Percentiles rank a stretch among this genome's conserved stretches.
Conservation (phyloP, 371 early-diverging fungal species). For the Mortierella sp. region DNA sequence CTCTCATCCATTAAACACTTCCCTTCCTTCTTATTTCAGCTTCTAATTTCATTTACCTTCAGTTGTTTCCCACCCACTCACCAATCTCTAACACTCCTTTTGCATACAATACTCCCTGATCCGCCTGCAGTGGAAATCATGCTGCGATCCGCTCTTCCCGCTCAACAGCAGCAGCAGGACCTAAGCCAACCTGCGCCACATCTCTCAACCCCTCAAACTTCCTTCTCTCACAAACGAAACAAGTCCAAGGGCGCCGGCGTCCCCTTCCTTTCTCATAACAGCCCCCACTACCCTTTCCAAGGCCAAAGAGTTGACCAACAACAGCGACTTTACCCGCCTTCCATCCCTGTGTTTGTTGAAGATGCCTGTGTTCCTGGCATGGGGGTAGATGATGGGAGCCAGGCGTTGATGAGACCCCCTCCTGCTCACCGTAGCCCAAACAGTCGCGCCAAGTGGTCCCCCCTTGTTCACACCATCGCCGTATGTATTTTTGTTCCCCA, state of each 20-base stretch:
- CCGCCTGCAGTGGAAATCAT: neutral
- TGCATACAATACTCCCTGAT: neutral
- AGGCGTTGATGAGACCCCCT: neutral
- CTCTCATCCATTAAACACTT: too few relatives aligned
- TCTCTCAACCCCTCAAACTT: neutral
- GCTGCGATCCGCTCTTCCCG: neutral
- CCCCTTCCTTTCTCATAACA: neutral
- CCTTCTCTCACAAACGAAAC: neutral
- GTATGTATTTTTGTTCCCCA: constrained; percentile 5
- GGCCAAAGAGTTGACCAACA: neutral
- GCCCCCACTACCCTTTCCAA: neutral
- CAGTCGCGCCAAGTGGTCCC: constrained; percentile 47
- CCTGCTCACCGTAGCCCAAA: neutral
- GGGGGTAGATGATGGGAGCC: neutral
- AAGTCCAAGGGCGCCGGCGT: neutral
- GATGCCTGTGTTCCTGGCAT: neutral
- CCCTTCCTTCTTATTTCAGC: too few relatives aligned
- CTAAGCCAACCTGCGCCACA: neutral
- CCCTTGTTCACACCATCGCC: constrained; percentile 28
- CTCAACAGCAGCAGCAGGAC: neutral
- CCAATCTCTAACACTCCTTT: neutral
- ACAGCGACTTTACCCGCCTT: neutral
- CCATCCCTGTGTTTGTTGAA: neutral
- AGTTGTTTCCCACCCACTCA: neutral
- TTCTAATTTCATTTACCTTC: too few relatives aligned